phyloP scores from a whole-genome alignment of 768 basidiomycete genomes.

The Psilocybe cyanescens region DNA sequence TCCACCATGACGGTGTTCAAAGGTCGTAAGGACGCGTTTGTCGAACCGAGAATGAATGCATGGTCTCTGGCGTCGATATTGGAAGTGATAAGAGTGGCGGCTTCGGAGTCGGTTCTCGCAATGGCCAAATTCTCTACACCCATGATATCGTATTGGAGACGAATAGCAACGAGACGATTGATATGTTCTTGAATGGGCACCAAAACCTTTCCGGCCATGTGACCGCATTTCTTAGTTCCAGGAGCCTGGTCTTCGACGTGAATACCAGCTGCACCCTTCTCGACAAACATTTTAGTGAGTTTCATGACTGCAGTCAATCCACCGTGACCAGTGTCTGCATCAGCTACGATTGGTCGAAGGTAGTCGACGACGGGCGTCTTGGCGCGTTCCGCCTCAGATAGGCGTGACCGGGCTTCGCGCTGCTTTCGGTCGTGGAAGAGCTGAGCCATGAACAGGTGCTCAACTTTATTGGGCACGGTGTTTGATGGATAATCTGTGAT shows the following conservation, averaged over 20 bases:
- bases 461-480: conserved; percentile 98
- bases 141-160: conserved; percentile 98
- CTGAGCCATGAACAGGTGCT: conserved; percentile 97
- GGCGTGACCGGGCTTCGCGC: conserved; percentile 71
- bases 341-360: conserved; percentile 92
- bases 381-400: conserved; percentile 74
- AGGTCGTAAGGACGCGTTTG: conserved; percentile 71
- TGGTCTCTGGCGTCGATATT: conserved; percentile 99
- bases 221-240: conserved; percentile 95
- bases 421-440: conserved; percentile 99
- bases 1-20: conserved; percentile 82
- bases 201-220: conserved; percentile 96
- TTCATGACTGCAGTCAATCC: conserved; percentile 99
- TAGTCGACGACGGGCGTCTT: conserved; percentile 82
- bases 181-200: conserved; percentile 98
- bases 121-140: conserved; percentile 94
- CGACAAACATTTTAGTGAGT: conserved; percentile 97
- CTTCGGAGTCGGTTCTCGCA: conserved; percentile 96
- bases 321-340: conserved; percentile 98
- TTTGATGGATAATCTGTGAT: conserved; percentile 92
- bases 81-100: conserved; percentile 94
- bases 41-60: conserved; percentile 92
- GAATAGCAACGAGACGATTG: conserved; percentile 96
- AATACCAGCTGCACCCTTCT: conserved; percentile 97
- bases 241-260: conserved; percentile 98